phyloP scores from a whole-genome alignment of 2,329 filamentous ascomycete species.

The Ophiostoma tasmaniense region DNA sequence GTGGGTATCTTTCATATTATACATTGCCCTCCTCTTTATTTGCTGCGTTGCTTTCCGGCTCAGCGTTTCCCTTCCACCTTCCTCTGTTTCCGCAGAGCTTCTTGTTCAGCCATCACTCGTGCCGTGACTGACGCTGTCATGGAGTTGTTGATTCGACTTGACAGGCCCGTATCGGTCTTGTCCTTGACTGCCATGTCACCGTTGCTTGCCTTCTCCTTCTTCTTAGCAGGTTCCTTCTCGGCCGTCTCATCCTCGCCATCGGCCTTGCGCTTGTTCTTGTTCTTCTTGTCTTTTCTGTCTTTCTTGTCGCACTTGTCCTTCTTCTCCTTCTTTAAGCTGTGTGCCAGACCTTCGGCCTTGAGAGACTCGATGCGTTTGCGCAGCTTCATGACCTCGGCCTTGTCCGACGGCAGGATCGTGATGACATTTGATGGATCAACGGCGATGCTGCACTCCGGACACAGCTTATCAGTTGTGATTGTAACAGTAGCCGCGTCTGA shows the following conservation, averaged over 20 bases:
- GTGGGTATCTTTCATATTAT: slow-evolving; percentile 14
- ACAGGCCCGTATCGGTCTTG: slow-evolving; percentile 17
- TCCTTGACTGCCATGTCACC: not conserved
- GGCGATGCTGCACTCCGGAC: slow-evolving; percentile 64
- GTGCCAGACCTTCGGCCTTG: slow-evolving; percentile 63
- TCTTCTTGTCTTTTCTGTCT: slow-evolving; percentile 58
- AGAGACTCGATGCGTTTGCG: slow-evolving; percentile 60
- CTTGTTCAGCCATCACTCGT: slow-evolving; percentile 79
- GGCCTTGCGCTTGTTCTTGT: slow-evolving; percentile 41
- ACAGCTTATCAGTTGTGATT: slow-evolving; percentile 50
- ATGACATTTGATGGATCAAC: slow-evolving; percentile 72
- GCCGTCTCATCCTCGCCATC: slow-evolving; percentile 21
- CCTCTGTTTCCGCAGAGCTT: slow-evolving; percentile 68
- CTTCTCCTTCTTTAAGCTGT: slow-evolving; percentile 74
- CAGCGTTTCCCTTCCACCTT: slow-evolving; percentile 45
- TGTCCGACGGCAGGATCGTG: slow-evolving; percentile 65
- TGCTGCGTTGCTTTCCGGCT: not conserved
- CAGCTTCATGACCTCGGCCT: slow-evolving; percentile 62
- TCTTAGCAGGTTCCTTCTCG: slow-evolving; percentile 24
- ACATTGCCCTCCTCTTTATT: not conserved
- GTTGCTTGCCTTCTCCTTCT: slow-evolving; percentile 23
- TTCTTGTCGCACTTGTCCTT: slow-evolving; percentile 39
- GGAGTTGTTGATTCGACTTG: slow-evolving; percentile 69
- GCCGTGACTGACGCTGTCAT: slow-evolving; percentile 78
- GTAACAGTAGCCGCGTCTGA: slow-evolving; percentile 77